Evolutionary conservation across 2,329 filamentous ascomycete genomes (phyloP), one percentile per base, ranked within the genome.

Genomic region (Sporothrix schenckii): DNA sequence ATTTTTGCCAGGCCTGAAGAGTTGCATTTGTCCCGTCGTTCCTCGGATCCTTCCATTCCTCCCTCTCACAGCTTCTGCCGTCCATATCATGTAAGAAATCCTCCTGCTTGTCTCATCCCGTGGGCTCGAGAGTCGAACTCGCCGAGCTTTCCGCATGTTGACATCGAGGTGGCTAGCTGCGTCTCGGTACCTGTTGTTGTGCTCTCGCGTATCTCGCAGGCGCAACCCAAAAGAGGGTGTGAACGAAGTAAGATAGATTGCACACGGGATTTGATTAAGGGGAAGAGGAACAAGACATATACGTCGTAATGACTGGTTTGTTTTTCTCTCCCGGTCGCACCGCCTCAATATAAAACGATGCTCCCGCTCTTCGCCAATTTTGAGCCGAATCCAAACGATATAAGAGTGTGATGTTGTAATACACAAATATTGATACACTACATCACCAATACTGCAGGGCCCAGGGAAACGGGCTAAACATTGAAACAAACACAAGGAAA

Each of bases 151-250:
- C 41, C 21, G 16, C 34, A 44, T 47, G 24, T 41, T 60, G 16
- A 11, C 13, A 24, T 65, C 44, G 4, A 34, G 19, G 24, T 30
- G 30, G 24, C 13, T 30, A 0, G n/a, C 41, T 49, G 41, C 24
- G 10, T 52, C 61, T 52, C 61, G 61, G 39, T 66, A 66, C 61
- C 61, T 66, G 27, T 34, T 66, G 24, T 63, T 44, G 16, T 52
- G 24, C 16, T 47, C 24, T 66, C 61, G 61, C 44, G 61, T 66
- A 66, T 66, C 61, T 66, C 16, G 61, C 39, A 61, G n/a, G 14
- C n/a, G 21, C 44, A 34, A 11, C 60, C 21, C 30, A 41, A 30
- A 66, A n/a, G 44, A 66, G 61, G 60, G 24, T 66, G 61, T 67
- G 65, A 34, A 41, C 16, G 21, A 56, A 27, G 49, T 47, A 47